These are phyloP conservation scores for Lunasporangiospora selenospora DNA, from an alignment of 192 early-diverging fungal species.

Conservation along the genomic window DNA sequence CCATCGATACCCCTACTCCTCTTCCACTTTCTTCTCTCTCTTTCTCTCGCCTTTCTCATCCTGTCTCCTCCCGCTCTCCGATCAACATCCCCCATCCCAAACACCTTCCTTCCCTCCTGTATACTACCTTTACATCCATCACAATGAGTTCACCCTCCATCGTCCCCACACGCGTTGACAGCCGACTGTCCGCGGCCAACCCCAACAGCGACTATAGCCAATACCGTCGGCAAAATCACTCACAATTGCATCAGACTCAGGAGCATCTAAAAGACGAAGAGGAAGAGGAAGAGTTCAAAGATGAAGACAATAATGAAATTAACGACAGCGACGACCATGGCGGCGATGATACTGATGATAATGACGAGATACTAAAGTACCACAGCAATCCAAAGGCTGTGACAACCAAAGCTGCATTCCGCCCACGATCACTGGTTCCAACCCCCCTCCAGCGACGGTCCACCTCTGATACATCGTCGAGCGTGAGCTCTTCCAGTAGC, in stretches of 20 bases:
- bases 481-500: neutral
- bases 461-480: conserved; percentile 5
- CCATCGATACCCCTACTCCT: neutral
- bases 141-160: neutral
- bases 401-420: neutral
- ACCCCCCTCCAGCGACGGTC: conserved; percentile 3
- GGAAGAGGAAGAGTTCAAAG: conserved; percentile 5
- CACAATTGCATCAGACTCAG: no score
- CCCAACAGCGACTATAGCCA: conserved; percentile 24
- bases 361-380: no score
- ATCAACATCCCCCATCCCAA: neutral
- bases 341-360: no score
- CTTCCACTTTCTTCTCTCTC: neutral
- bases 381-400: no score
- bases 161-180: conserved; percentile 9
- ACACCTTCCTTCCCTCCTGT: neutral
- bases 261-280: conserved; percentile 17
- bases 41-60: neutral
- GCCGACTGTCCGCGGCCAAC: conserved; percentile 16
- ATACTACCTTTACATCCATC: neutral
- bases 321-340: neutral
- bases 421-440: conserved; percentile 7
- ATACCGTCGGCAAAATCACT: conserved; percentile 27
- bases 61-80: neutral
- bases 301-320: neutral